These are phyloP conservation scores for Microsporum audouinii DNA, from an alignment of 2,329 filamentous ascomycete genomes.

Conservation along the genomic window DNA sequence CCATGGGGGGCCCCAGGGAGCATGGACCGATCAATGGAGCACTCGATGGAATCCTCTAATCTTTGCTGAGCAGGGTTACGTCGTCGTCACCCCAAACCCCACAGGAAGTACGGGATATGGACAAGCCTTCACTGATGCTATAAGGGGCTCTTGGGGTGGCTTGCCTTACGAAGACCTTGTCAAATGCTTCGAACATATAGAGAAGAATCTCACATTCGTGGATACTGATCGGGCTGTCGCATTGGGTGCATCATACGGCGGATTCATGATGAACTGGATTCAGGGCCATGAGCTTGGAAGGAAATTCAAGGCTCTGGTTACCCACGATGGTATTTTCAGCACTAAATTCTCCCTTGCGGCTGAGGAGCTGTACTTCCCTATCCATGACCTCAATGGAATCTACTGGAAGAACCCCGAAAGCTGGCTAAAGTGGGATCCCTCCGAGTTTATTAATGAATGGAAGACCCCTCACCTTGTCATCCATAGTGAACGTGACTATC, in stretches of 20 bases:
- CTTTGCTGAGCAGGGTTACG: constrained; percentile 51
- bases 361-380: constrained; percentile 46
- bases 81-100: constrained; percentile 49
- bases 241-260: constrained; percentile 46
- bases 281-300: constrained; percentile 44
- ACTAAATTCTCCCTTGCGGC: constrained; percentile 35
- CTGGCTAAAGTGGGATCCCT: constrained; percentile 50
- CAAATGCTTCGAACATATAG: constrained; percentile 43
- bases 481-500: constrained; percentile 82
- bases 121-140: constrained; percentile 41
- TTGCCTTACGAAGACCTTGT: constrained; percentile 46
- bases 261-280: constrained; percentile 51
- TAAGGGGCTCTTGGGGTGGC: constrained; percentile 44
- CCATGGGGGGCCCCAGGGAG: constrained; percentile 42
- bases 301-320: constrained; percentile 48
- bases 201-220: constrained; percentile 40
- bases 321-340: constrained; percentile 41
- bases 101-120: constrained; percentile 50
- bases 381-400: constrained; percentile 42
- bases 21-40: constrained; percentile 46
- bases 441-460: constrained; percentile 54
- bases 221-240: constrained; percentile 44
- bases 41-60: constrained; percentile 44
- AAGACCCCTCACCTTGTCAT: constrained; percentile 79
- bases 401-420: constrained; percentile 40